Conservation (phyloP, 768 basidiomycete species). For the Phylloporus rhodoxanthus region DNA sequence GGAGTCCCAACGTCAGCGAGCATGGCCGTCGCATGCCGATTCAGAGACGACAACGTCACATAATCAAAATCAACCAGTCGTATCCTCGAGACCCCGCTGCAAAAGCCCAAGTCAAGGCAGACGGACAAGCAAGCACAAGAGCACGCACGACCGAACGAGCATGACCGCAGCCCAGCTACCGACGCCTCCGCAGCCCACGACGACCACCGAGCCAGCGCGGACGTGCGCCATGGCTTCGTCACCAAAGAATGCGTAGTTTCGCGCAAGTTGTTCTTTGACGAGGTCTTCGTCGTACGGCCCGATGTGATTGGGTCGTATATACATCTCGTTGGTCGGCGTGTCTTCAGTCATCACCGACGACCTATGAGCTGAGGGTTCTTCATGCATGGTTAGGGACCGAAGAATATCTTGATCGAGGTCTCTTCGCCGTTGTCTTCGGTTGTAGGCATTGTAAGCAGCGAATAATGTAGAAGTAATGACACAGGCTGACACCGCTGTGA, state of each 20-base stretch:
- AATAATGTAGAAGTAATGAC: constrained; percentile 53
- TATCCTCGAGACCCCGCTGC: constrained; percentile 68
- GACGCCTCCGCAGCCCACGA: constrained; percentile 95
- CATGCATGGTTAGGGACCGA: constrained; percentile 39
- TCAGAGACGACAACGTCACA: constrained; percentile 90
- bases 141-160: constrained; percentile 80
- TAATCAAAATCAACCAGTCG: constrained; percentile 94
- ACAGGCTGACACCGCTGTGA: constrained; percentile 61
- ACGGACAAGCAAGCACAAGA: background rate
- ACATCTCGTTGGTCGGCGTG: constrained; percentile 8
- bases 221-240: constrained; percentile 82
- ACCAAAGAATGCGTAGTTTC: constrained; percentile 94
- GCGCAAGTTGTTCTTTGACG: constrained; percentile 81
- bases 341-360: constrained; percentile 5
- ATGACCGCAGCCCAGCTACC: constrained; percentile 95
- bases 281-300: constrained; percentile 69
- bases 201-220: constrained; percentile 67
- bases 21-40: constrained; percentile 87
- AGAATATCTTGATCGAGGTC: constrained; percentile 54
- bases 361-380: background rate
- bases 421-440: constrained; percentile 42
- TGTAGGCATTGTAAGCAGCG: constrained; percentile 51
- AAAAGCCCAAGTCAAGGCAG: constrained; percentile 3
- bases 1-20: constrained; percentile 90
- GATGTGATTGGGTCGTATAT: constrained; percentile 13